Evolutionary conservation across 1,284 basidiomycete genomes (phyloP).

Genomic region (Leucoagaricus sp.): DNA sequence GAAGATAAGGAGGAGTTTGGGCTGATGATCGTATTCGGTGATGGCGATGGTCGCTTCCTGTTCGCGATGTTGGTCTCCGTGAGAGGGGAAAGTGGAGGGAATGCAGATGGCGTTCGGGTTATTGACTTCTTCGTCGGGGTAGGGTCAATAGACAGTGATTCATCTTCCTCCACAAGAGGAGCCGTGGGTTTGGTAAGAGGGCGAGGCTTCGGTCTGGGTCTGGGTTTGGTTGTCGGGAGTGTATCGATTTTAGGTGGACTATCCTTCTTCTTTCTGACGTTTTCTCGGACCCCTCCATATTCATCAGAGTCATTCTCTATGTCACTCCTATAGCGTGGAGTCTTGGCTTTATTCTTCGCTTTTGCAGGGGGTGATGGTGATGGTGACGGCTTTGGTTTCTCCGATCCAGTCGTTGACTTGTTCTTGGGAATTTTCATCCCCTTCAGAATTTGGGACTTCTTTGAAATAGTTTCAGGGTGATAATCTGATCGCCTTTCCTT

Average conservation of each 20-base stretch:
- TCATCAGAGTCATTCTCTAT: background rate
- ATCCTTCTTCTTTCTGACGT: background rate
- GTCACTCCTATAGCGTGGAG: background rate
- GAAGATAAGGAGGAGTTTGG: constrained; percentile 2
- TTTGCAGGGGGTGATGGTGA: background rate
- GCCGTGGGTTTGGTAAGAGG: background rate
- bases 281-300: background rate
- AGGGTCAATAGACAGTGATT: background rate
- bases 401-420: background rate
- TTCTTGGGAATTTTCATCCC: constrained; percentile 7
- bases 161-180: background rate
- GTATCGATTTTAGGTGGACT: background rate
- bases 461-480: background rate
- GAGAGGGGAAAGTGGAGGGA: constrained; percentile 6
- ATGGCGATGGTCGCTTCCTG: background rate
- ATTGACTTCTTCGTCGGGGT: background rate
- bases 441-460: background rate
- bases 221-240: background rate
- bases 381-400: background rate
- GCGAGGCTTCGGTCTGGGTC: background rate
- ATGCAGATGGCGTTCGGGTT: background rate
- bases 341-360: background rate
- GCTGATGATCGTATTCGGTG: background rate
- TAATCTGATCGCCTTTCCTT: background rate
- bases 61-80: background rate